These are phyloP conservation scores for Rosa rugosa DNA, from an alignment of 306 rosid genomes.

Conservation along the genomic window DNA sequence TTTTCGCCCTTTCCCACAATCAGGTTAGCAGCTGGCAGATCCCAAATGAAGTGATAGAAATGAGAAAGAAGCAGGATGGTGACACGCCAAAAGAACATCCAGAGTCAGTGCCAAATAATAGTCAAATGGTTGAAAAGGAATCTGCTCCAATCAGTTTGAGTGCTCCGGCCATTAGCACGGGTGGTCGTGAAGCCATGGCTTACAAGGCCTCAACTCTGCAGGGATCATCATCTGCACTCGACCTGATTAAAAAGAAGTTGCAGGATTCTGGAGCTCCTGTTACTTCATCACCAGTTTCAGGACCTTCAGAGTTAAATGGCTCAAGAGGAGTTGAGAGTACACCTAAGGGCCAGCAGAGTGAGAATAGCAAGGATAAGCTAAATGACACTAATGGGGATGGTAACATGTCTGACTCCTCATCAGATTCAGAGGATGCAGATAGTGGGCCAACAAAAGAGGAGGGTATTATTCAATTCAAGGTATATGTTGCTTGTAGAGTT, in stretches of 20 bases:
- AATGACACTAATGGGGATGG: conserved; percentile 80
- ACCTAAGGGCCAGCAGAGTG: conserved; percentile 63
- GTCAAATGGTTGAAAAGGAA: conserved; percentile 63
- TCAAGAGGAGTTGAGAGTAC: conserved; percentile 62
- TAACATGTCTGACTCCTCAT: conserved; percentile 73
- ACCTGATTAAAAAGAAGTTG: conserved; percentile 89
- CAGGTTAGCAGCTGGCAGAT: conserved; percentile 99
- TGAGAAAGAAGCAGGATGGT: conserved; percentile 73
- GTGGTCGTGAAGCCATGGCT: conserved; percentile 92
- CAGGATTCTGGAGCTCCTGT: conserved; percentile 90
- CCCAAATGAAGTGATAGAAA: conserved; percentile 89
- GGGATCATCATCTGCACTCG: conserved; percentile 81
- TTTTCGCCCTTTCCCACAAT: conserved; percentile 20
- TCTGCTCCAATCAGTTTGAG: conserved; percentile 62
- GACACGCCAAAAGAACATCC: conserved; percentile 59
- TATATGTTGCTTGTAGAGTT: conserved; percentile 31
- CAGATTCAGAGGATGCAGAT: conserved; percentile 91
- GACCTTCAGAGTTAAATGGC: conserved; percentile 69
- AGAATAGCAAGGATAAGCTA: conserved; percentile 68
- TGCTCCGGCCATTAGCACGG: conserved; percentile 86
- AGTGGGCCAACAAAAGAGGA: conserved; percentile 91
- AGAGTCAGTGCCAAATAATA: conserved; percentile 51
- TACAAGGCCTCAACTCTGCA: conserved; percentile 50
- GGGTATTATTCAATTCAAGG: conserved; percentile 85
- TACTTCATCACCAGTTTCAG: conserved; percentile 61